These are phyloP conservation scores for Crucibulum laeve DNA, from an alignment of 768 basidiomycete species.

Conservation along the genomic window DNA sequence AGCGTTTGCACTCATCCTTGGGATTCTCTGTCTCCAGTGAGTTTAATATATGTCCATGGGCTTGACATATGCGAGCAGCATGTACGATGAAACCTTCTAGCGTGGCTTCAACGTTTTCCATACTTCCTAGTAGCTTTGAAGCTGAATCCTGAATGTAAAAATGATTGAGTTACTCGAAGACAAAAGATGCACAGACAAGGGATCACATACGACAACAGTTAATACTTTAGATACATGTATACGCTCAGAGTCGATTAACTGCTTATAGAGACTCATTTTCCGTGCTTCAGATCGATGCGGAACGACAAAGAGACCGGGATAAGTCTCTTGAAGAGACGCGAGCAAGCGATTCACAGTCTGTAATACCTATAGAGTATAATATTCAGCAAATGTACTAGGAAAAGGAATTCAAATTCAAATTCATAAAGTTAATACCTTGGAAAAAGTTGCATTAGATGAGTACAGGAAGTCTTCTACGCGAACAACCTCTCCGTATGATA, in stretches of 20 bases:
- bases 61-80: constrained; percentile 19
- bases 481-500: constrained; percentile 36
- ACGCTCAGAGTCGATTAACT: constrained; percentile 28
- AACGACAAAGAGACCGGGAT: constrained; percentile 28
- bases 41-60: constrained; percentile 20
- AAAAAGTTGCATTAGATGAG: constrained; percentile 24
- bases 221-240: constrained; percentile 22
- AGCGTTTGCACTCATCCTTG: constrained; percentile 10
- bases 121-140: constrained; percentile 19
- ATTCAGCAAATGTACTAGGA: no score
- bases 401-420: no score
- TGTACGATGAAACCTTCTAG: constrained; percentile 23
- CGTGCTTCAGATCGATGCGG: constrained; percentile 18
- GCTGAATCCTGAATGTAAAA: constrained; percentile 26
- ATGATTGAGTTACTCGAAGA: constrained; percentile 1
- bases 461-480: constrained; percentile 30
- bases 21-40: constrained; percentile 8
- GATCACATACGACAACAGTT: constrained; percentile 22
- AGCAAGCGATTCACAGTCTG: constrained; percentile 30
- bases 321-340: constrained; percentile 26
- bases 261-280: constrained; percentile 20
- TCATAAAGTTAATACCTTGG: constrained; percentile 21
- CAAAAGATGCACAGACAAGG: neutral
- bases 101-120: constrained; percentile 11
- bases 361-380: no score